Conservation (phyloP, 176 grass and related monocot species). For the Tillandsia leiboldiana region DNA sequence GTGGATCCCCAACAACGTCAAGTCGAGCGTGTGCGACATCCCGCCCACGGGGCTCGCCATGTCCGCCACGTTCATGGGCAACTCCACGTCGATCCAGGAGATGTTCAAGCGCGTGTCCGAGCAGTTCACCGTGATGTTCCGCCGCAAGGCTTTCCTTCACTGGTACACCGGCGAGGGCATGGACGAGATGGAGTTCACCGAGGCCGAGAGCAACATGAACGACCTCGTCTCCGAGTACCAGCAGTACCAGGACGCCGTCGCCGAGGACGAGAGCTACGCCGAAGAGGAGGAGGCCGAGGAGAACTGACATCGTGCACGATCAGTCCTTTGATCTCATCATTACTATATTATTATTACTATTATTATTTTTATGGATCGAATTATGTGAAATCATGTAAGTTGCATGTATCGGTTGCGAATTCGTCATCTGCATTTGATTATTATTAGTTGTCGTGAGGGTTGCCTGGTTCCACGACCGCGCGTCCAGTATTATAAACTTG, state of each 20-base stretch:
- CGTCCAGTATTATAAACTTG: too few species aligned
- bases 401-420: too few species aligned
- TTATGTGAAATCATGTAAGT: too few species aligned
- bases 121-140: slow-evolving; percentile 29
- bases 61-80: slow-evolving; percentile 12
- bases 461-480: too few species aligned
- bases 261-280: slow-evolving; percentile 1
- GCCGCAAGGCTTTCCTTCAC: slow-evolving; percentile 27
- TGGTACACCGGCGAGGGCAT: slow-evolving; percentile 26
- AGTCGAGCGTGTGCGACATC: slow-evolving; percentile 29
- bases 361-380: too few species aligned
- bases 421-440: too few species aligned
- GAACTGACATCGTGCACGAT: neutral
- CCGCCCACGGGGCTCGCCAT: slow-evolving; percentile 3
- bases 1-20: slow-evolving; percentile 35
- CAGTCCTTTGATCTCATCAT: neutral
- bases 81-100: slow-evolving; percentile 11
- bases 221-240: slow-evolving; percentile 11
- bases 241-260: slow-evolving; percentile 7
- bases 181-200: slow-evolving; percentile 30
- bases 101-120: slow-evolving; percentile 11
- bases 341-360: too few species aligned
- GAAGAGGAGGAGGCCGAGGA: slow-evolving; percentile 2
- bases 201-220: slow-evolving; percentile 30
- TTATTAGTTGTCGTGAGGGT: too few species aligned